phyloP scores from a whole-genome alignment of 139 green algal species.

The Edaphochlamys debaryana region DNA sequence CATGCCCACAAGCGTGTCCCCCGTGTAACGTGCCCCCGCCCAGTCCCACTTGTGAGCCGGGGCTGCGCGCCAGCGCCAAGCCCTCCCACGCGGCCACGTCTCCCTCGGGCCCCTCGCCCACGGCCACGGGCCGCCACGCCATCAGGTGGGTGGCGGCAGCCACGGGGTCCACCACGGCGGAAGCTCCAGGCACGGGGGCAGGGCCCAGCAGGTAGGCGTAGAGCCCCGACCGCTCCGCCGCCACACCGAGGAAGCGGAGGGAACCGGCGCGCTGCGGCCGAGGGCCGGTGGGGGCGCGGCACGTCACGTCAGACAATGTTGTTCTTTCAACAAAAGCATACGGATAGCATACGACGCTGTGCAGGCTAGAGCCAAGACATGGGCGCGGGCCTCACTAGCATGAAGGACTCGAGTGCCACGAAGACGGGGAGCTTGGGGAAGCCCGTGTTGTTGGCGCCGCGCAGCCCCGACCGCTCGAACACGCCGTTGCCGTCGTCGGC shows the following conservation, averaged over 20 bases:
- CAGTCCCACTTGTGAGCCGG: no score
- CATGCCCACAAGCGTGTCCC: no score
- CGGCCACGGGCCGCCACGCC: conserved; percentile 31
- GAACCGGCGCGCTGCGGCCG: conserved; percentile 17
- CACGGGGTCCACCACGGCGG: no score
- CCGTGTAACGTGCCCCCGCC: no score
- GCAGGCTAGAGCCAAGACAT: no score
- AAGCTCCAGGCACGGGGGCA: neutral
- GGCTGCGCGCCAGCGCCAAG: no score
- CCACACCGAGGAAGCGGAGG: conserved; percentile 27
- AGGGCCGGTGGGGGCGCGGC: neutral
- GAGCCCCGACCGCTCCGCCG: neutral
- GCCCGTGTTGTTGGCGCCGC: conserved; percentile 16
- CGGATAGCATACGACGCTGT: neutral
- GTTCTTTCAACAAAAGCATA: neutral
- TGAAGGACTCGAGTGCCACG: neutral
- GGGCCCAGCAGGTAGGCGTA: conserved; percentile 38
- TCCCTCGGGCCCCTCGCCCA: conserved; percentile 39
- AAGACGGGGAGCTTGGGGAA: conserved; percentile 29
- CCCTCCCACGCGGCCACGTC: no score
- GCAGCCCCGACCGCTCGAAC: conserved; percentile 23
- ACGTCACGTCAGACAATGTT: neutral
- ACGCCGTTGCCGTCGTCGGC: neutral
- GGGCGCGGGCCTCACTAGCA: neutral
- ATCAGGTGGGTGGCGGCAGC: conserved; percentile 32